Percentiles rank a stretch among this genome's conserved stretches.
phyloP scores from a whole-genome alignment of 495 filamentous ascomycete genomes.

The Platismatia glauca region DNA sequence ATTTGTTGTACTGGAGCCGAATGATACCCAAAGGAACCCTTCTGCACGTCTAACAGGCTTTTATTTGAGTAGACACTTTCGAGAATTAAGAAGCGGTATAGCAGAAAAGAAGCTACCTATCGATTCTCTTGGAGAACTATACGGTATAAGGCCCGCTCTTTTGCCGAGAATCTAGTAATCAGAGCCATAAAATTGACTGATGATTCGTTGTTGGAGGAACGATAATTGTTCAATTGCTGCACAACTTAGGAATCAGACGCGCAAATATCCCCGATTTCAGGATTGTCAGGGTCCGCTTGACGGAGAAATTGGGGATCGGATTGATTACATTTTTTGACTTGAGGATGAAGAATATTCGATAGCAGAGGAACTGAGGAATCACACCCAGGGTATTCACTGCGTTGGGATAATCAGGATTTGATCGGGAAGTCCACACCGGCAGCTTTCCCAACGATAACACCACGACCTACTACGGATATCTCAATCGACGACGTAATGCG shows the following conservation, averaged over 20 bases:
- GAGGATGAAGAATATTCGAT: not conserved
- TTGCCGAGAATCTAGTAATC: not conserved
- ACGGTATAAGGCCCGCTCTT: not conserved
- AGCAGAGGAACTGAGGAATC: not conserved
- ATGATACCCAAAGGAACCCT: not conserved
- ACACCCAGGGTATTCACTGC: not conserved
- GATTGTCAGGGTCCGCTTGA: not conserved
- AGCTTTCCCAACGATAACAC: too few species aligned
- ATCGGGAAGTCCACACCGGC: too few species aligned
- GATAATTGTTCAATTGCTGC: not conserved
- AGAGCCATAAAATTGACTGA: not conserved
- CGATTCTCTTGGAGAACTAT: not conserved
- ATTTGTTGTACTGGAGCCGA: not conserved
- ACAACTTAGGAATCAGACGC: not conserved
- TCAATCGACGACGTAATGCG: not conserved
- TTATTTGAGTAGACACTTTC: not conserved
- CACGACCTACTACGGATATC: not conserved
- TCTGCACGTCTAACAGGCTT: not conserved
- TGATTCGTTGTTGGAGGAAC: not conserved
- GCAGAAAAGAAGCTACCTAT: not conserved
- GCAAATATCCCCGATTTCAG: not conserved
- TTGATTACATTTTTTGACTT: not conserved
- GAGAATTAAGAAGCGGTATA: not conserved
- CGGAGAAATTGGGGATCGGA: not conserved
- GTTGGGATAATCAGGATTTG: not conserved